phyloP scores from a whole-genome alignment of 2,329 filamentous ascomycete genomes.

The Pseudogymnoascus sp. region DNA sequence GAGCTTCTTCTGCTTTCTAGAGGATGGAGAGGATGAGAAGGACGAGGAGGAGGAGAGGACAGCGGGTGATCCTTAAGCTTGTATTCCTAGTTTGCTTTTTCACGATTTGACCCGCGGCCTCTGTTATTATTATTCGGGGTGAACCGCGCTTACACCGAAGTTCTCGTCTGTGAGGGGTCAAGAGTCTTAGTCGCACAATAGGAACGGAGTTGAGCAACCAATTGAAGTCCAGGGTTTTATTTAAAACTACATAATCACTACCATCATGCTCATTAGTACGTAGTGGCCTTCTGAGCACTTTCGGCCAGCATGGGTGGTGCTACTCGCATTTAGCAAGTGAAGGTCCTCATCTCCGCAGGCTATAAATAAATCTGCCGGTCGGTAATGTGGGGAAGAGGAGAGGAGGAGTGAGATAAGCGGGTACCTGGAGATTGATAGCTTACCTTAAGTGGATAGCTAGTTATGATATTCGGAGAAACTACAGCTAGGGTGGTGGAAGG shows the following conservation, averaged over 20 bases:
- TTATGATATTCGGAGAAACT: neutral
- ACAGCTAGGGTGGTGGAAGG: neutral
- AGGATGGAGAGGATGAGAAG: neutral
- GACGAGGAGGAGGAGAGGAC: neutral
- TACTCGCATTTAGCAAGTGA: neutral
- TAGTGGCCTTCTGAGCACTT: neutral
- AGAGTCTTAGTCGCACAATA: neutral
- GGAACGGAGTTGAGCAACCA: neutral
- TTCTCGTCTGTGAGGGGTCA: neutral
- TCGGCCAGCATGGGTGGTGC: neutral
- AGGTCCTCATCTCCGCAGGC: neutral
- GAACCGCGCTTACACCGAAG: neutral
- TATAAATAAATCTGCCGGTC: neutral
- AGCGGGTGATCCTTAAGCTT: neutral
- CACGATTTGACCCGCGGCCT: neutral
- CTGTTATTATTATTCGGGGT: neutral
- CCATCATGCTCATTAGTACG: neutral
- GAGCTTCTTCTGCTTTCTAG: conserved; percentile 9
- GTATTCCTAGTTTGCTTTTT: neutral
- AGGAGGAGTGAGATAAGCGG: neutral
- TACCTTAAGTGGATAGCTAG: neutral
- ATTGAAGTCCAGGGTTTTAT: neutral
- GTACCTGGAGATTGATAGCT: neutral
- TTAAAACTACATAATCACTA: neutral
- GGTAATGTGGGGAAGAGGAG: neutral